Percentiles rank a stretch among this genome's conserved stretches.
Conservation (phyloP, 345 rosid species). For the Syzygium jambos region DNA sequence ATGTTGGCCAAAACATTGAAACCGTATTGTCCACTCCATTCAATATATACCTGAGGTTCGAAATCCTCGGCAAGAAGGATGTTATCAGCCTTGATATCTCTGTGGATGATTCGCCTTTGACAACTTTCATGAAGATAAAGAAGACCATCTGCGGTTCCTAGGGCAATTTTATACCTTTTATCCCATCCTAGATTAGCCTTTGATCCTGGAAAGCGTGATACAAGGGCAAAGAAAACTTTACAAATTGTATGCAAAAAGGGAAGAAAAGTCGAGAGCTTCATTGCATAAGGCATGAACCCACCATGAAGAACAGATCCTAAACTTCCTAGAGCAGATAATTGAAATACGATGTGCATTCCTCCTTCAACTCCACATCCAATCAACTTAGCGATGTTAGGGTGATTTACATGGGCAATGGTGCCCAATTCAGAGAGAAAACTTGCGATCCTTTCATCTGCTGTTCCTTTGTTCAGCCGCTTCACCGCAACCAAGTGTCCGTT, state of each 20-base stretch:
- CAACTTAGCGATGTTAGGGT: slow-evolving; percentile 83
- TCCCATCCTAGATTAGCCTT: slow-evolving; percentile 57
- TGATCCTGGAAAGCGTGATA: slow-evolving; percentile 28
- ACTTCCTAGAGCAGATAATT: slow-evolving; percentile 72
- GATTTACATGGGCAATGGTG: slow-evolving; percentile 76
- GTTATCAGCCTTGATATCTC: slow-evolving; percentile 93
- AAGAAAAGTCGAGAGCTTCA: background rate
- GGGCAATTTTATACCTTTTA: slow-evolving; percentile 70
- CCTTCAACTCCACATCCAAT: slow-evolving; percentile 78
- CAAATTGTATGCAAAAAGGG: background rate
- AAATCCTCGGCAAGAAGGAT: slow-evolving; percentile 83
- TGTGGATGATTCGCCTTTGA: slow-evolving; percentile 80
- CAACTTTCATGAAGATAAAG: slow-evolving; percentile 81
- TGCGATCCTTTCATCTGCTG: slow-evolving; percentile 51
- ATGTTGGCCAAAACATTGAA: background rate
- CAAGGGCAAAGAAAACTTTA: background rate
- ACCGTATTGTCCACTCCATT: background rate
- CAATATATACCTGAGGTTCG: slow-evolving; percentile 65
- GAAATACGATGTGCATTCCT: slow-evolving; percentile 78
- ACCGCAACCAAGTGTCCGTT: slow-evolving; percentile 69
- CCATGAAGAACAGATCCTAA: slow-evolving; percentile 76
- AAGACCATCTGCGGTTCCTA: slow-evolving; percentile 81
- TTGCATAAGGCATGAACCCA: slow-evolving; percentile 7
- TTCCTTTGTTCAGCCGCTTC: slow-evolving; percentile 66
- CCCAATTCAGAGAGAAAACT: slow-evolving; percentile 79